Evolutionary conservation across 2,329 filamentous ascomycete species (phyloP), one percentile per base, ranked within the genome.

Genomic region (Fusarium sp.): DNA sequence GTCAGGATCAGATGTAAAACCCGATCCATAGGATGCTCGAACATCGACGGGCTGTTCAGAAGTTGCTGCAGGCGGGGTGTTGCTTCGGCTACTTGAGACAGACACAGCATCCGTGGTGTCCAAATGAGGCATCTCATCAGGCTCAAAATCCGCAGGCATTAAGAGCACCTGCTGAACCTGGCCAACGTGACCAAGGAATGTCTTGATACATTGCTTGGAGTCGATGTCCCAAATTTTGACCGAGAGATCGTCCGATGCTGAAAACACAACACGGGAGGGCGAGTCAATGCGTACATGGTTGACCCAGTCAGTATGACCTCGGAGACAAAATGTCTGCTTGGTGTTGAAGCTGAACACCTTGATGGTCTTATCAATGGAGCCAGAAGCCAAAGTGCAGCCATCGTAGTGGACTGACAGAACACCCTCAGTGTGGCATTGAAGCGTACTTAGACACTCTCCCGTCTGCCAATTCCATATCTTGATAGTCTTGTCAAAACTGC

Each of bases 381-480:
- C 96, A 1, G 94, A 96, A 1, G 93, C 95, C 19, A 98, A 85
- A 47, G 94, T 89, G 56, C 92, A 92, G 20, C 88, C 90, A 62
- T 94, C 93, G 77, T 96, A 97, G 79, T 98, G 92, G 10, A 98
- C 86, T 22, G 90, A 90, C 67, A 98, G 91, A 26, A 99, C 92
- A 14, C 94, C 94, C 35, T 90, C 90, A 19, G 85, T 88, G 75
- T 98, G 96, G 22, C 91, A 91, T 14, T 87, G 86, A 55, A 97
- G 89, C 0, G 91, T 97, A 48, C 90, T 92, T 57, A 97, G 86
- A 72, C 93, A 94, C 72, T 93, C 88, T 46, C 96, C 96, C 0
- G 93, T 97, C 65, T 92, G 88, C 94, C 94, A 97, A 76, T 99
- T 97, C 96, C 96, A 99, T 33, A 99, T 89, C 76, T 92, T 94